Evolutionary conservation across 306 rosid genomes (phyloP).

Genomic region (Astragalus membranaceus): DNA sequence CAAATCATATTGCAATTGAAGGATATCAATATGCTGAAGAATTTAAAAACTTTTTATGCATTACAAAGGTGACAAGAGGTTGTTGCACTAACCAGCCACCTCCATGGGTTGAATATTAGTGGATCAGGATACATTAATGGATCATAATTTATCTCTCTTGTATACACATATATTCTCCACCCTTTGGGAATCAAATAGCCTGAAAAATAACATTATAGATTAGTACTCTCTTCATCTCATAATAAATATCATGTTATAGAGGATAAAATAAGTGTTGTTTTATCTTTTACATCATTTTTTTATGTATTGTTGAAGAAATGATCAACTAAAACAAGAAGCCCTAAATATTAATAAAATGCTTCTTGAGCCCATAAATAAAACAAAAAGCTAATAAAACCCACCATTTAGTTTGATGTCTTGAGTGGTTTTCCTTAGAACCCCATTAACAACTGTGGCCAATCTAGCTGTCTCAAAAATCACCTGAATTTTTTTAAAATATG

Average conservation of each 20-base stretch:
- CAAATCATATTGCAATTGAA: conserved; percentile 18
- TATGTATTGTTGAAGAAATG: too few relatives aligned
- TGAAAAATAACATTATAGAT: conserved; percentile 23
- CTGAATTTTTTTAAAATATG: conserved; percentile 26
- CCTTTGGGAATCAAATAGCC: conserved; percentile 88
- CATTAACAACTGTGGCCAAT: conserved; percentile 91
- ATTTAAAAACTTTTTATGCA: not conserved
- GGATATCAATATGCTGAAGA: not conserved
- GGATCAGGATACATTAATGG: conserved; percentile 75
- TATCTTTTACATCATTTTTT: too few relatives aligned
- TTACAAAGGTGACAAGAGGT: not conserved
- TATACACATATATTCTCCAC: conserved; percentile 93
- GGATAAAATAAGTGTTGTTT: too few relatives aligned
- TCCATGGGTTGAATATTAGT: conserved; percentile 81
- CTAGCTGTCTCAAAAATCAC: conserved; percentile 97
- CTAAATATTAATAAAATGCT: not conserved
- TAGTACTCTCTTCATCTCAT: not conserved
- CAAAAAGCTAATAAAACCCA: conserved; percentile 30
- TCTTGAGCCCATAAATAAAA: conserved; percentile 40
- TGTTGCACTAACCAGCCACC: conserved; percentile 76
- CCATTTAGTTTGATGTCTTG: conserved; percentile 88
- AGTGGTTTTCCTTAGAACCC: conserved; percentile 88
- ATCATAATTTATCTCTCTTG: conserved; percentile 87
- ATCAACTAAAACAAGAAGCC: not conserved
- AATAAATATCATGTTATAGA: too few relatives aligned